Evolutionary conservation across 495 filamentous ascomycete genomes (phyloP), one percentile per base, ranked within the genome.

Genomic region (Aspergillus conjunctus): DNA sequence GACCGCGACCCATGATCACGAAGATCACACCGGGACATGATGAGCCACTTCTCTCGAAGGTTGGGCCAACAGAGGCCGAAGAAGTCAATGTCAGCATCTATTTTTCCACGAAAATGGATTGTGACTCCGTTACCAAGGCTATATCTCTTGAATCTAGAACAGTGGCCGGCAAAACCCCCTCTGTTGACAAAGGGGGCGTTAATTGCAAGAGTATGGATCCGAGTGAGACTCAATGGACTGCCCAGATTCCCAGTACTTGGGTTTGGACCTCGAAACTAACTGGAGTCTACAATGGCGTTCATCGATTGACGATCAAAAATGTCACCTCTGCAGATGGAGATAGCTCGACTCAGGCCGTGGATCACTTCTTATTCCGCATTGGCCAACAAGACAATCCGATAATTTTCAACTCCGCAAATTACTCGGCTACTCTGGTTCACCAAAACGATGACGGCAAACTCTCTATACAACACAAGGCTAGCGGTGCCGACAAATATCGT

Each of bases 11-110:
- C 6, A 85, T 87, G 76, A 85, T 91, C 62, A 90, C 88, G 10
- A 78, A 79, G 49, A 86, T 90, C 62, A 55, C 69, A 0, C 88
- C 88, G 0, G 86, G 87, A 4, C 88, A 91, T 63, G 88, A 91
- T 59, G 60, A 67, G 0, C 83, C 86, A 2, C 56, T 88, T 0
- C 65, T 81, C 7, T 88, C 87, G 0, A 79, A 73, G 4, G 78
- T 77, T 7, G 57, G 43, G 14, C 69, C 78, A 0, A 74, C 71
- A 30, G 73, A 80, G 44, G 62, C 73, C 8, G 81, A 88, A 41
- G 68, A 69, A 3, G 63, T 87, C 6, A 60, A 77, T 3, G 64
- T 88, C 37, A 70, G 79, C 45, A 55, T 91, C 14, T 81, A 85
- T 51, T 91, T 87, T 71, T 87, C 84, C 2, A 74, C 73, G 0